A percentile compares a stretch with the other conserved stretches of the same genome.
Evolutionary conservation across 148 eudicot species (phyloP).

Genomic region (Diospyros kaki): DNA sequence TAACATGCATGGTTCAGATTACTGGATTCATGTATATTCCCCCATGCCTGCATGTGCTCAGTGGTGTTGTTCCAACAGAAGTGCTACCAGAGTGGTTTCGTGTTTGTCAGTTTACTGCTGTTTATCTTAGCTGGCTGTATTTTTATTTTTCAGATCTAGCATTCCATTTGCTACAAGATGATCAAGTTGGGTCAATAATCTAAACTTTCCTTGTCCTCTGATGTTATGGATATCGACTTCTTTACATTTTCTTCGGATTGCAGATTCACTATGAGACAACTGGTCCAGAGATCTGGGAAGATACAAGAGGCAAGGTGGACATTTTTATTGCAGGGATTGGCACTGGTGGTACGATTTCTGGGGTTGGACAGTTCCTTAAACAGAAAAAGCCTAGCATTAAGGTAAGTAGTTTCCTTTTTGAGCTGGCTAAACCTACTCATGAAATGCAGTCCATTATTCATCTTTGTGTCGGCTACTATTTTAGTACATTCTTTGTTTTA

Average conservation of each 20-base stretch:
- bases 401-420: conserved; percentile 30
- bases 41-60: too few relatives aligned
- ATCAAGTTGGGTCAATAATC: neutral
- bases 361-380: conserved; percentile 82
- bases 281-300: conserved; percentile 99
- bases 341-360: conserved; percentile 96
- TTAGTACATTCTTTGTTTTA: neutral
- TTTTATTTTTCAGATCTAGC: neutral
- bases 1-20: too few relatives aligned
- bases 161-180: neutral
- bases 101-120: too few relatives aligned
- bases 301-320: conserved; percentile 90
- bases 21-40: too few relatives aligned
- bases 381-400: conserved; percentile 61
- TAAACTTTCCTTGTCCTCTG: neutral
- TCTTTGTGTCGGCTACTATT: neutral
- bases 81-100: too few relatives aligned
- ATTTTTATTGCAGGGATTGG: conserved; percentile 92
- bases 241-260: neutral
- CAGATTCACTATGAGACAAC: conserved; percentile 97
- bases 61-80: too few relatives aligned
- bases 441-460: neutral
- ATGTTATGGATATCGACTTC: neutral
- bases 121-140: too few relatives aligned
- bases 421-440: neutral